These are phyloP conservation scores for Plasmodium knowlesi DNA, from an alignment of 169 alveolate species.

Conservation along the genomic window DNA sequence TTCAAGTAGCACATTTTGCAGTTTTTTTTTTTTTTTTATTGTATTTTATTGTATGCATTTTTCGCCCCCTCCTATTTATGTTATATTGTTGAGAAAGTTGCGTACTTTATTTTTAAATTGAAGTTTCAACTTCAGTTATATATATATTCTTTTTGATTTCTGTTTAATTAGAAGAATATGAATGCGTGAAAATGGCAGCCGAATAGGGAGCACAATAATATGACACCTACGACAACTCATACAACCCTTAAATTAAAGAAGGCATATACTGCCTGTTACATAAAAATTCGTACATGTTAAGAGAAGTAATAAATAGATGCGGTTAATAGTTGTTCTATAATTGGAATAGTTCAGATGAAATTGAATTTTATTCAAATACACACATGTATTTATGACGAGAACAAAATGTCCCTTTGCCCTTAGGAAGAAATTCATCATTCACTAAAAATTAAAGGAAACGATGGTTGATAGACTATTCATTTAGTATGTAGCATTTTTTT, in stretches of 20 bases:
- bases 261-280: neutral
- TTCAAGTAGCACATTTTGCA: neutral
- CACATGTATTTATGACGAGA: neutral
- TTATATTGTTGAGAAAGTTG: neutral
- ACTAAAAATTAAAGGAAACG: neutral
- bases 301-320: neutral
- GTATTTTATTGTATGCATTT: neutral
- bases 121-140: neutral
- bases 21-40: conserved; percentile 1
- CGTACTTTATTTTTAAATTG: neutral
- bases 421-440: neutral
- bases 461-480: neutral
- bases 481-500: neutral
- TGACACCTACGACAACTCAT: neutral
- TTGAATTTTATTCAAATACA: neutral
- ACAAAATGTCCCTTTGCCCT: neutral
- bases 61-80: neutral
- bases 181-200: neutral
- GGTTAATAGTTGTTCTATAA: neutral
- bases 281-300: neutral
- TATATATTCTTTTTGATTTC: neutral
- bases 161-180: neutral
- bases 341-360: neutral
- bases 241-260: neutral
- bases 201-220: neutral